These are phyloP conservation scores for Fusarium dlaminii DNA, from an alignment of 2,329 filamentous ascomycete species.

Conservation along the genomic window DNA sequence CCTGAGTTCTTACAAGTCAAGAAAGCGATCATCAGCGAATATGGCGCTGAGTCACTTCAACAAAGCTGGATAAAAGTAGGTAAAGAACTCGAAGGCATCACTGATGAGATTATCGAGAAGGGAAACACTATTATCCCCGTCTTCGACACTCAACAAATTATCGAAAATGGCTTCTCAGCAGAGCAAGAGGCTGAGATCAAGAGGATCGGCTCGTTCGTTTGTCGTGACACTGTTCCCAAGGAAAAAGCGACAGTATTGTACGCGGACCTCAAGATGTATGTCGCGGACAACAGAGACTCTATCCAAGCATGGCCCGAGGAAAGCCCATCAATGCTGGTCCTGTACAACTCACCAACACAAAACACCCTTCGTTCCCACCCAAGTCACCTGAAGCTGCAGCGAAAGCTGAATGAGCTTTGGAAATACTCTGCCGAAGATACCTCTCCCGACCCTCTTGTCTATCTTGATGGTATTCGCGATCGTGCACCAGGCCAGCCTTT, in stretches of 20 bases:
- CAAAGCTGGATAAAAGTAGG: neutral
- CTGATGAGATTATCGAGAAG: neutral
- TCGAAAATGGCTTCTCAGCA: neutral
- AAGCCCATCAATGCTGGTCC: neutral
- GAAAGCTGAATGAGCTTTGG: neutral
- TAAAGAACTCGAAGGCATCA: neutral
- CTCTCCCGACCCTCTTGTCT: neutral
- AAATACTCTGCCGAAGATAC: neutral
- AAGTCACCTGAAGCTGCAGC: neutral
- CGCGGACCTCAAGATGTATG: neutral
- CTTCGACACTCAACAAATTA: neutral
- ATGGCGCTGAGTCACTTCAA: neutral
- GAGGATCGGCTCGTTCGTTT: neutral
- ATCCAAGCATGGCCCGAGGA: constrained; percentile 7
- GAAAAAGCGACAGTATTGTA: neutral
- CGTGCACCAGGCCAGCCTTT: constrained; percentile 42
- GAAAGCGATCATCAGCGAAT: neutral
- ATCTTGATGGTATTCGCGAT: neutral
- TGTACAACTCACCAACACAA: neutral
- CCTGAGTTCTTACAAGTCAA: neutral
- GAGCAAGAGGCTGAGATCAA: neutral
- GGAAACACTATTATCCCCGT: neutral
- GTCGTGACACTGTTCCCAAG: neutral
- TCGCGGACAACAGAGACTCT: neutral
- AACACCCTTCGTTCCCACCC: neutral